Conservation (phyloP, 73 alveolate species). For the Breviolum minutum region DNA sequence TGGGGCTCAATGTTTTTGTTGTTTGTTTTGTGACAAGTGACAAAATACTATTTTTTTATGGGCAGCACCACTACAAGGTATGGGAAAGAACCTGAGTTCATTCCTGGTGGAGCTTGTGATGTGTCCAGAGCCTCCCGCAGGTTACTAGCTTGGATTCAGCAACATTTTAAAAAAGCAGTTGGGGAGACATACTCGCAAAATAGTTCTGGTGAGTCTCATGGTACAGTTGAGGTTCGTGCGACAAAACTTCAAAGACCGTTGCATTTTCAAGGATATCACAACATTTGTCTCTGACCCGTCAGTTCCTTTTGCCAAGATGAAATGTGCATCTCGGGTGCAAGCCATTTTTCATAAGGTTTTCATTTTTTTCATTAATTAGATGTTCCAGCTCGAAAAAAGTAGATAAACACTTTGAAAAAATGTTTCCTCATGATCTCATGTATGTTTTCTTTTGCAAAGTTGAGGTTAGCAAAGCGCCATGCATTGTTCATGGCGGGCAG, state of each 20-base stretch:
- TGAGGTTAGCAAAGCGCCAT: background rate
- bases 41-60: background rate
- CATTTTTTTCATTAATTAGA: background rate
- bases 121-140: background rate
- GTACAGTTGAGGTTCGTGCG: background rate
- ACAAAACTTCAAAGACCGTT: background rate
- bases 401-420: too few relatives aligned
- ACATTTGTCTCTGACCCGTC: background rate
- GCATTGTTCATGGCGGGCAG: background rate
- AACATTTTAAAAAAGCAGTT: too few relatives aligned
- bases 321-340: background rate
- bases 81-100: background rate
- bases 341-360: background rate
- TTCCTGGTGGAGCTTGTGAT: constrained; percentile 20
- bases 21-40: too few relatives aligned
- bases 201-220: background rate
- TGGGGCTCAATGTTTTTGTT: background rate
- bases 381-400: too few relatives aligned
- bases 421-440: background rate
- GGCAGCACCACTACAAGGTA: background rate
- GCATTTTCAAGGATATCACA: background rate
- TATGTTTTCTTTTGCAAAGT: background rate
- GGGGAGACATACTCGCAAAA: too few relatives aligned
- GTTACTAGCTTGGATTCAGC: background rate
- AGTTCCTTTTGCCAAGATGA: background rate